phyloP scores from a whole-genome alignment of 2,329 filamentous ascomycete genomes.

The Blastomyces parvus region DNA sequence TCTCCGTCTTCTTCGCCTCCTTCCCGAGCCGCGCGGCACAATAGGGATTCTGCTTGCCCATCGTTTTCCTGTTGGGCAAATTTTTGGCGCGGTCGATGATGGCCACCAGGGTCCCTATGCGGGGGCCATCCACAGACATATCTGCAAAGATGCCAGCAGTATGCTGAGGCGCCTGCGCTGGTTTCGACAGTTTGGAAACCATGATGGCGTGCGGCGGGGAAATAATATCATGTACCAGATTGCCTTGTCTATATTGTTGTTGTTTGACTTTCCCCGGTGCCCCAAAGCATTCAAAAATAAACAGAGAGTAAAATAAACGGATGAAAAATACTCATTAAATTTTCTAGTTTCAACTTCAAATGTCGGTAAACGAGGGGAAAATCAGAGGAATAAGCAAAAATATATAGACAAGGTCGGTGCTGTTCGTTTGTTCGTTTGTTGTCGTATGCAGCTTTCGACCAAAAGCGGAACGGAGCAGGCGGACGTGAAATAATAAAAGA shows the following conservation, averaged over 20 bases:
- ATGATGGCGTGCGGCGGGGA: conserved; percentile 11
- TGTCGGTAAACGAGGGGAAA: not conserved
- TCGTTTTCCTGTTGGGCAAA: conserved; percentile 88
- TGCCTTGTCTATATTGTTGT: not conserved
- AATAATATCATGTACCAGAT: not conserved
- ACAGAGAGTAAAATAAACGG: not conserved
- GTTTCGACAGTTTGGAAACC: conserved; percentile 32
- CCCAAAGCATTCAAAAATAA: not conserved
- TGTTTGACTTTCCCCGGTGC: not conserved
- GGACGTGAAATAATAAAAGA: not conserved
- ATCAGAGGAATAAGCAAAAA: not conserved
- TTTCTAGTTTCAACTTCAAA: not conserved
- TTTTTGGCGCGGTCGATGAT: conserved; percentile 96
- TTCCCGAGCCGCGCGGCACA: conserved; percentile 89
- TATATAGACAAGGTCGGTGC: not conserved
- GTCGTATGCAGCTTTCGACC: not conserved
- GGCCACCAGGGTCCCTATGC: conserved; percentile 85
- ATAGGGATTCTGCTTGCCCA: conserved; percentile 97
- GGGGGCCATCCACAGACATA: conserved; percentile 83
- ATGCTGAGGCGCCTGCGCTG: conserved; percentile 57
- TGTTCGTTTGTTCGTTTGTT: not conserved
- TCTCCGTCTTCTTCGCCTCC: conserved; percentile 93
- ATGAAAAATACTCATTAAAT: not conserved
- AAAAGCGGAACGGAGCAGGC: not conserved
- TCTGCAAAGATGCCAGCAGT: conserved; percentile 90